Percentiles rank a stretch among this genome's conserved stretches.
Conservation (phyloP, 495 filamentous ascomycete genomes). For the Penicillium bialowiezense region DNA sequence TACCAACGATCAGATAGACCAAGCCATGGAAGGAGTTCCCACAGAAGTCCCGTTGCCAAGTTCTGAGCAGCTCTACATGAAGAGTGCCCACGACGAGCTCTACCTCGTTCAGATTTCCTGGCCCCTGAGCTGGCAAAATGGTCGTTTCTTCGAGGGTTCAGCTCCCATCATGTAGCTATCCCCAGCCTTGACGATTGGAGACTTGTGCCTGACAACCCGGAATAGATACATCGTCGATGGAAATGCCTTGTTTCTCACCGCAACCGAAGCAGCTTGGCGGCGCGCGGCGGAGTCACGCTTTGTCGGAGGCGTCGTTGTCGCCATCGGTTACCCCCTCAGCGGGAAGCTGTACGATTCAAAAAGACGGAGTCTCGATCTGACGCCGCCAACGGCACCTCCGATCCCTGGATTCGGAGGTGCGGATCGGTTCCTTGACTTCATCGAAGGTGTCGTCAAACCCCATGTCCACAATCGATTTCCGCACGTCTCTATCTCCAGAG, state of each 20-base stretch:
- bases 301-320: slow-evolving; percentile 21
- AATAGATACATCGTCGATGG: slow-evolving; percentile 28
- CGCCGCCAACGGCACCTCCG: slow-evolving; percentile 13
- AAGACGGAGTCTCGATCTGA: slow-evolving; percentile 20
- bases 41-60: slow-evolving; percentile 20
- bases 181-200: not conserved
- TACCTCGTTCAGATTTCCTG: slow-evolving; percentile 28
- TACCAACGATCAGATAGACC: no score
- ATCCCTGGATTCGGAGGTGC: slow-evolving; percentile 17
- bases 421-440: slow-evolving; percentile 25
- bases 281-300: slow-evolving; percentile 16
- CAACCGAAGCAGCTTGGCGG: slow-evolving; percentile 24
- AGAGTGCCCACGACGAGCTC: slow-evolving; percentile 14
- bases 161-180: slow-evolving; percentile 21
- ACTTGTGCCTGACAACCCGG: no score
- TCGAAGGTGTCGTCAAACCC: slow-evolving; percentile 16
- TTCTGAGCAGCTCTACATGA: slow-evolving; percentile 24
- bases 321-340: slow-evolving; percentile 25
- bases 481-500: slow-evolving; percentile 4
- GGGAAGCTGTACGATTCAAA: slow-evolving; percentile 16
- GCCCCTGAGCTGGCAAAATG: slow-evolving; percentile 21
- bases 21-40: not conserved
- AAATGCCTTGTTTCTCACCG: slow-evolving; percentile 27
- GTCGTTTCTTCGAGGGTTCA: slow-evolving; percentile 1
- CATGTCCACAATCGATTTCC: slow-evolving; percentile 17